Evolutionary conservation across 164 flowering plant species (phyloP).

Genomic region (Magnolia sinica): DNA sequence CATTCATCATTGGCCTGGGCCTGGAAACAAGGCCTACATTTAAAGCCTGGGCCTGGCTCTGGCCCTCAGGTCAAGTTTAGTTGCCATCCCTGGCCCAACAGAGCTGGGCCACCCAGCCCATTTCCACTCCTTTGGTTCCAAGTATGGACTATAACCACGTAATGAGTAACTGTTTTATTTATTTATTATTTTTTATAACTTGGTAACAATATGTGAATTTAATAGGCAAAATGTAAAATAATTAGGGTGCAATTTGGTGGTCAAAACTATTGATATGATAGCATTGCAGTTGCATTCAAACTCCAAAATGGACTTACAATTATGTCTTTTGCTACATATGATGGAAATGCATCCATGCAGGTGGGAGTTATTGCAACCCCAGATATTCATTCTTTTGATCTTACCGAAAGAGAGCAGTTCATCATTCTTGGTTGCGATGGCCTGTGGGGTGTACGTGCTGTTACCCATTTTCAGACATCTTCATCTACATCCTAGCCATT

Average conservation of each 20-base stretch:
- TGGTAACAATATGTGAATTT: too few relatives aligned
- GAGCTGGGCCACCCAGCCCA: neutral
- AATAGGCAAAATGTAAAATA: neutral
- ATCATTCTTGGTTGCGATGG: slow-evolving; percentile 96
- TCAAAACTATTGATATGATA: neutral
- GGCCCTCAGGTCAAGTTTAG: neutral
- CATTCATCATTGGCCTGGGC: too few relatives aligned
- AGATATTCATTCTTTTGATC: slow-evolving; percentile 80
- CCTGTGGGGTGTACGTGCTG: slow-evolving; percentile 78
- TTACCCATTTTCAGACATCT: neutral
- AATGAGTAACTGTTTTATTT: too few relatives aligned
- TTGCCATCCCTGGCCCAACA: neutral
- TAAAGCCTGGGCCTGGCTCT: too few relatives aligned
- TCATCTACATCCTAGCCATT: neutral
- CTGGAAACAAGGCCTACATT: too few relatives aligned
- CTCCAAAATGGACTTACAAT: neutral
- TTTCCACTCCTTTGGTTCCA: neutral
- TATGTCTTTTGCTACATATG: neutral
- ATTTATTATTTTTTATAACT: too few relatives aligned
- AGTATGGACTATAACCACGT: neutral
- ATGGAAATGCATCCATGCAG: slow-evolving; percentile 36
- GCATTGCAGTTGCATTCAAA: neutral
- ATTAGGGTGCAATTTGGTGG: neutral
- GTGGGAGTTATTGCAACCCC: slow-evolving; percentile 84
- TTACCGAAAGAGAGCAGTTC: slow-evolving; percentile 75